These are phyloP conservation scores for Aspergillus biplanus DNA, from an alignment of 495 filamentous ascomycete genomes.

Conservation along the genomic window DNA sequence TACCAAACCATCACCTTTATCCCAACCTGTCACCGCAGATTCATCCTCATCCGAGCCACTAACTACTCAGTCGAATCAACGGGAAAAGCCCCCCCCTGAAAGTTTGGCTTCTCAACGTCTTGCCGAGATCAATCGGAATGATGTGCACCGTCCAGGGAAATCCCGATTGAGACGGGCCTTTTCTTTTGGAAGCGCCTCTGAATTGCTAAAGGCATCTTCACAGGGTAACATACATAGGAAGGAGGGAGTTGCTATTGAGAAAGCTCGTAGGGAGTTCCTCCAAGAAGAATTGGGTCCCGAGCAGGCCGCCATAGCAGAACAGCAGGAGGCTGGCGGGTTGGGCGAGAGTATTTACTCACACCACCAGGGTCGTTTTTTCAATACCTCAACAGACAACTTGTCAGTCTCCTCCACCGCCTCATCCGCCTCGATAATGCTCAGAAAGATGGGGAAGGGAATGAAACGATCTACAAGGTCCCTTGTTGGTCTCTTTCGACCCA, in stretches of 20 bases:
- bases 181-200: conserved; percentile 95
- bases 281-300: conserved; percentile 78
- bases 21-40: conserved; percentile 73
- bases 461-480: conserved; percentile 89
- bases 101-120: conserved; percentile 82
- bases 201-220: conserved; percentile 75
- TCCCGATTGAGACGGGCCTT: conserved; percentile 90
- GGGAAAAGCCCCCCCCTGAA: conserved; percentile 33
- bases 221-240: conserved; percentile 52
- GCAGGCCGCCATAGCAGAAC: conserved; percentile 85
- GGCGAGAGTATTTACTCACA: conserved; percentile 88
- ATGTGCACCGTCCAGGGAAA: conserved; percentile 72
- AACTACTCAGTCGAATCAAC: conserved; percentile 26
- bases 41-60: conserved; percentile 32
- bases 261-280: conserved; percentile 70
- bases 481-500: conserved; percentile 93
- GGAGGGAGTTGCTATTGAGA: conserved; percentile 60
- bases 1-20: conserved; percentile 82
- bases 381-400: conserved; percentile 92
- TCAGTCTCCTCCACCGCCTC: conserved; percentile 98
- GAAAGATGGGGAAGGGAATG: conserved; percentile 98
- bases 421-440: conserved; percentile 97
- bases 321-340: conserved; percentile 88
- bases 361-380: conserved; percentile 82
- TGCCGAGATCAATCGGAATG: conserved; percentile 77